Base-by-base conservation (phyloP, 2,329 filamentous ascomycete genomes). In the Colletotrichum sp. region DNA sequence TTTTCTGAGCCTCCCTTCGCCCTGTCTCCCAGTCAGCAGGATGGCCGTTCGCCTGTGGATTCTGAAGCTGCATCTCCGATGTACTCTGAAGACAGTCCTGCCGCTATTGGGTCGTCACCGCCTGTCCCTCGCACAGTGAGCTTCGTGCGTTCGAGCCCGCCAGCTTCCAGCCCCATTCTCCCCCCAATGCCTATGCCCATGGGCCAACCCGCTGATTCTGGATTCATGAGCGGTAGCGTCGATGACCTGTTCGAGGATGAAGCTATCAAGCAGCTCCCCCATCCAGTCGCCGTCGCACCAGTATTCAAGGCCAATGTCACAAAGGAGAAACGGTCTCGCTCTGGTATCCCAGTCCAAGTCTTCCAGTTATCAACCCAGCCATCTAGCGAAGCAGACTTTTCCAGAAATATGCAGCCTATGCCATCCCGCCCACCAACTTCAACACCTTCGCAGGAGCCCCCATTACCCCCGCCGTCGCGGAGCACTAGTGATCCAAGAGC, bases 101-200 rank as follows among this genome's bases (percentile, higher is more conserved):
- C 92, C 65, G 95, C 95, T 70, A 95, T 99, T 79, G 94, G 94
- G 2, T 99, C 97, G 0, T 99, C 96, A 5, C 96, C 96, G 16
- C 97, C 97, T 1, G 89, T 98, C 2, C 92, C 96, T 77, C 90
- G 92, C 78, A 90, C 90, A 49, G 87, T 89, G 34, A 85, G 88
- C 59, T 92, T 88, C 79, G 86, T 89, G 34, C 88, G 83, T 67
- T 91, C 90, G 3, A 92, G 91, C 75, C 93, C 94, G 6, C 91
- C 92, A 32, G 92, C 93, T 30, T 98, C 96, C 3, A 99, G 96
- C 82, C 97, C 96, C 3, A 90, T 92, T 59, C 88, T 96, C 66
- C 92, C 92, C 9, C 90, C 91, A 0, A 92, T 93, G 87, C 90
- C 88, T 0, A 86, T 89, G 26, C 83, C 93, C 30, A 92, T 93